These are phyloP conservation scores for Ceratocystis variospora DNA, from an alignment of 2,329 filamentous ascomycete species.

Conservation along the genomic window DNA sequence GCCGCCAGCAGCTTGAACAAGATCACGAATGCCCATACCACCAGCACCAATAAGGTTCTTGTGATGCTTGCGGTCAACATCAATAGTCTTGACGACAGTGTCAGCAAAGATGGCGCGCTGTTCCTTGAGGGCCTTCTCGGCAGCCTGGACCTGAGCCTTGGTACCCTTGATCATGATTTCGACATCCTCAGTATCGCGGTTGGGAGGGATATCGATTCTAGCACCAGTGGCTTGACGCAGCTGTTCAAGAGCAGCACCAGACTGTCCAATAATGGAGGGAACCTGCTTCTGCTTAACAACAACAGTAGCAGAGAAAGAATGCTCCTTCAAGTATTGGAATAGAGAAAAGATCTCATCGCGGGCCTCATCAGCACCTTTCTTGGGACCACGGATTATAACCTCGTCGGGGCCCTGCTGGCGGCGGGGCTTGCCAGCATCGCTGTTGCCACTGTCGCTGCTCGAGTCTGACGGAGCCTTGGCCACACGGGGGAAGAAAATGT, in stretches of 20 bases:
- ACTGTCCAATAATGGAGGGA: conserved; percentile 83
- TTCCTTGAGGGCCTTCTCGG: conserved; percentile 79
- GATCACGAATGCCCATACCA: conserved; percentile 73
- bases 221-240: conserved; percentile 73
- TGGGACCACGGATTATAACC: conserved; percentile 79
- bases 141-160: conserved; percentile 77
- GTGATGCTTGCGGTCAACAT: conserved; percentile 92
- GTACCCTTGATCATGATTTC: conserved; percentile 89
- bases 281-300: conserved; percentile 83
- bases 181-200: conserved; percentile 58
- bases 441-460: conserved; percentile 56
- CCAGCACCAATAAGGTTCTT: conserved; percentile 75
- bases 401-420: conserved; percentile 72
- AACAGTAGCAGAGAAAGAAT: conserved; percentile 65
- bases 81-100: conserved; percentile 69
- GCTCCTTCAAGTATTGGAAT: conserved; percentile 79
- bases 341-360: conserved; percentile 82
- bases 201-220: conserved; percentile 80
- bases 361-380: conserved; percentile 81
- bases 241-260: conserved; percentile 81
- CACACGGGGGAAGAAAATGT: conserved; percentile 78
- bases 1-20: conserved; percentile 77
- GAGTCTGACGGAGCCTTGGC: conserved; percentile 37
- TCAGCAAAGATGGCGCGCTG: conserved; percentile 79
- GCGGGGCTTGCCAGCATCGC: conserved; percentile 50